These are phyloP conservation scores for Colletotrichum liaoningense DNA, from an alignment of 2,329 filamentous ascomycete species.

Conservation along the genomic window DNA sequence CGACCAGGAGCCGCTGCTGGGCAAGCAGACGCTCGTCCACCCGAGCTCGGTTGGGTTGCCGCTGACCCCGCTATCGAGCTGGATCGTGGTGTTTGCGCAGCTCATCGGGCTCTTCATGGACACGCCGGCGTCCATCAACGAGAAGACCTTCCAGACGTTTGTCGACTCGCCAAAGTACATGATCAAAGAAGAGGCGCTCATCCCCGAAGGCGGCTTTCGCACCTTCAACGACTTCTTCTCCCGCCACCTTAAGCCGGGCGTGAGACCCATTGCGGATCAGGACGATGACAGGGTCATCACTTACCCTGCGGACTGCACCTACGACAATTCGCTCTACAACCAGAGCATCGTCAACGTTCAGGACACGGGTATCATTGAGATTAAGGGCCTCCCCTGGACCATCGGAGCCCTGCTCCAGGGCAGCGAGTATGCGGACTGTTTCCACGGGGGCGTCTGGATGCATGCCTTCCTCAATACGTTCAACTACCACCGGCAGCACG, in stretches of 20 bases:
- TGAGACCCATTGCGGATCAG: conserved; percentile 44
- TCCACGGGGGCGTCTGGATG: conserved; percentile 53
- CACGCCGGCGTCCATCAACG: conserved; percentile 45
- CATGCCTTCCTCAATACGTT: conserved; percentile 52
- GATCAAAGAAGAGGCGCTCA: conserved; percentile 42
- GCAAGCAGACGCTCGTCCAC: conserved; percentile 37
- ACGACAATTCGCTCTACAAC: conserved; percentile 40
- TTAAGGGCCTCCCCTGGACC: conserved; percentile 52
- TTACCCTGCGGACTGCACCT: conserved; percentile 51
- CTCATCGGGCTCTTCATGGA: conserved; percentile 50
- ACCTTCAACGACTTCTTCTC: conserved; percentile 56
- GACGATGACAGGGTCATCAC: conserved; percentile 44
- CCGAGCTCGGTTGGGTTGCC: conserved; percentile 43
- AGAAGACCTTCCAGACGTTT: conserved; percentile 46
- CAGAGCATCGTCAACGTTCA: conserved; percentile 41
- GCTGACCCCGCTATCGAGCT: conserved; percentile 48
- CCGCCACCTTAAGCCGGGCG: conserved; percentile 48
- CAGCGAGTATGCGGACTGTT: conserved; percentile 44
- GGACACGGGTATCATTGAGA: conserved; percentile 42
- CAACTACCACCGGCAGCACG: conserved; percentile 56
- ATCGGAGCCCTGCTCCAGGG: conserved; percentile 49
- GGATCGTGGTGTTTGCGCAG: conserved; percentile 51
- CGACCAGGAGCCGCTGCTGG: conserved; percentile 45
- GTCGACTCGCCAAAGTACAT: conserved; percentile 44
- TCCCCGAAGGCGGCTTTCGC: conserved; percentile 45